Base-by-base conservation (phyloP, 2,329 filamentous ascomycete genomes). In the Epichloe hybrida region DNA sequence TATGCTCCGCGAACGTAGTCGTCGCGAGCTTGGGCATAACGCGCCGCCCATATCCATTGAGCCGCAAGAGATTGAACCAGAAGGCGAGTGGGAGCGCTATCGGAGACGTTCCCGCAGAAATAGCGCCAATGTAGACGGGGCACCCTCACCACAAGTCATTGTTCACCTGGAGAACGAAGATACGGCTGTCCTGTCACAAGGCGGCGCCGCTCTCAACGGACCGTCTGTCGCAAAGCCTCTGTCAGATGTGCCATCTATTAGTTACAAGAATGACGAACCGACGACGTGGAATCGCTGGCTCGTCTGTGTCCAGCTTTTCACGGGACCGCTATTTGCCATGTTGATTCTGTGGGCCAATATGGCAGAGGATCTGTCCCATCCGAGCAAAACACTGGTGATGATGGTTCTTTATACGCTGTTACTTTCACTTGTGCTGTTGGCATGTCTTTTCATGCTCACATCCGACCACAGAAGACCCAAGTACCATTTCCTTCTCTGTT, bases 251-350 rank as follows among this genome's bases (percentile, higher is more conserved):
- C 62, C 56, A 43, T 68, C 64, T 3, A 51, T 56, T n/a, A 65
- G 57, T 48, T 60, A 65, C 44, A 56, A 61, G 49, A 57, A 66
- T 34, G 64, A 69, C 9, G 70, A 73, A 45, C 63, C 68, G 3
- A 74, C 76, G 50, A 75, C 81, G 34, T 97, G 93, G 90, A 95
- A 90, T 60, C 80, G 89, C 49, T 98, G 93, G 91, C 79, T 98
- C 3, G 78, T 95, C 12, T 79, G 83, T 12, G 66, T 93, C 9
- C 94, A 98, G 61, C 75, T 93, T 46, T 89, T 96, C 62, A 87
- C 85, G 0, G 88, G 90, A 0, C 93, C 93, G 0, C 66, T 93
- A 21, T 95, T 97, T 66, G 80, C 90, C 43, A 77, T 86, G 1
- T 64, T 88, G 17, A 80, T 95, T 34, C 65, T 88, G 20, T 95